Evolutionary conservation across 2,329 filamentous ascomycete species (phyloP), one percentile per base, ranked within the genome.

Genomic region (Nannizzia gypsea): DNA sequence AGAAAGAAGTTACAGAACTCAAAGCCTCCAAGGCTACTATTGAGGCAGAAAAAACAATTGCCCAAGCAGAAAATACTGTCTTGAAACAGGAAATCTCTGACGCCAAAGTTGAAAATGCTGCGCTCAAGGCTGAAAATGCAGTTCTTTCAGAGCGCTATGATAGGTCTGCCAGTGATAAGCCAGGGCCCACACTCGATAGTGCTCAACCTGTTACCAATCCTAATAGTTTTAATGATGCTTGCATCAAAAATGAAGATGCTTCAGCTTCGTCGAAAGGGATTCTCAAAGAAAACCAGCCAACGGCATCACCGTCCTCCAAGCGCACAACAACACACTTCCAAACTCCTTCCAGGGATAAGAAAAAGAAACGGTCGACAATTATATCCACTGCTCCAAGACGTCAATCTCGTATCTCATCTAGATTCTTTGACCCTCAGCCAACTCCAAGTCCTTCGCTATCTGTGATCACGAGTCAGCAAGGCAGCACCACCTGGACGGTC

Each of bases 361-460:
- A 38, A 48, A 66, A 64, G 40, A 61, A 66, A 58, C 6, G 61
- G 26, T 22, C 24, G 9, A 56, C 24, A 9, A 55, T 63, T 17
- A 44, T 56, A 31, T 20, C 59, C 13, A 20, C 26, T 17, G 62
- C 58, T 31, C 56, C 63, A 6, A 55, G 48, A 34, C 62, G 61
- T 20, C 64, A 67, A 42, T 57, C 62, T 20, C 64, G 64, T 22
- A 63, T 61, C 9, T 65, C 64, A 1, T 64, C 64, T 3, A 65
- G 66, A n/a, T 66, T 64, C 28, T 65, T 66, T 26, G 67, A 67
- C 20, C 67, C 66, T 61, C 66, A 66, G 46, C 59, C 63, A 15
- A 72, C 67, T n/a, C 69, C 72, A 22, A 65, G 64, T 63, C 1
- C 64, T 62, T 52, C 60, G 9, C 20, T 59, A 28, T 56, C 48